Base-by-base conservation (phyloP, 805 yeast genomes). In the Schizosaccharomyces osmophilus region DNA sequence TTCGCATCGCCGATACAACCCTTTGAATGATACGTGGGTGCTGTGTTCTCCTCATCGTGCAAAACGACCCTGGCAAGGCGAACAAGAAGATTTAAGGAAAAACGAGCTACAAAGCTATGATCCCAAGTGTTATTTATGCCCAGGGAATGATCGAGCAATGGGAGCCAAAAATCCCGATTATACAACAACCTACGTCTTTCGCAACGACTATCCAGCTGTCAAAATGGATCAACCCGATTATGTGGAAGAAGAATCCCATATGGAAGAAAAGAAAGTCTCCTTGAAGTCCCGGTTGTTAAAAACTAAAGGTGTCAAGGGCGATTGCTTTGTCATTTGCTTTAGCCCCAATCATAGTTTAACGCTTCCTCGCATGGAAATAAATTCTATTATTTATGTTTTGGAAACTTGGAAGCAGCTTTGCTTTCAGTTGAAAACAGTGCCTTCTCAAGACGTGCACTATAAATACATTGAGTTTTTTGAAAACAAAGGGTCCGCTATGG, bases 61-160 rank as follows among this genome's bases (percentile, higher is more conserved):
- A 39, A 82, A 82, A 69, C 75, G 90, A 65, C 89, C 90, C 24
- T 84, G 89, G 89, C 84, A 81, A 69, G 89, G 89, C 45, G 85
- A 82, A 64, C 76, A 80, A 64, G 89, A 84, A 68, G 74, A 73
- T 43, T 69, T 75, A 17, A 66, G 69, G 61, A 73, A 69, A 57
- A 74, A 72, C 17, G 66, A 69, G 36, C 73, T 76, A 64, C 84
- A 85, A 4, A 72, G 65, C 42, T 83, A 79, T 67, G 89, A 84
- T 66, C 78, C 78, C 24, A 77, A 77, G 64, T 84, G 90, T 71
- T 84, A 79, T 70, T 72, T 84, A 64, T 84, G 89, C 70, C 88
- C 89, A 0, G 81, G 86, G 3, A 84, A 84, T 69, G 70, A 72
- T 13, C 76, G 90, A 59, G 83, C 85, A 31, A 76, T 81, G 19